Evolutionary conservation across 2,329 filamentous ascomycete species (phyloP).

Genomic region (Dothidotthia symphoricarpi): DNA sequence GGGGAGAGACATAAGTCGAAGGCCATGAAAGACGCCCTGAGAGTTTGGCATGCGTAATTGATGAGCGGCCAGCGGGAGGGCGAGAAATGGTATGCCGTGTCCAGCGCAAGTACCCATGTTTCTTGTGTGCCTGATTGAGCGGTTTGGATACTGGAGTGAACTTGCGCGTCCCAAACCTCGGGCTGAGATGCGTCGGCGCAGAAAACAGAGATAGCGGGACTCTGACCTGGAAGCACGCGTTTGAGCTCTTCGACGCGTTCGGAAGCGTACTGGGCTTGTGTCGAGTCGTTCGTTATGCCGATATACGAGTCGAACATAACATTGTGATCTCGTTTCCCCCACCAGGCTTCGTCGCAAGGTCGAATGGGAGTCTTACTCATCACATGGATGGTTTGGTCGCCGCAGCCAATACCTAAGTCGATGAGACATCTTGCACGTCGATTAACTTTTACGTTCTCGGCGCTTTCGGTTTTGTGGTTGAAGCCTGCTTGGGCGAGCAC

Average conservation of each 20-base stretch:
- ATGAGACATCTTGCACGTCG: constrained; percentile 37
- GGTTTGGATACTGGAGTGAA: constrained; percentile 15
- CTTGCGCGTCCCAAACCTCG: constrained; percentile 41
- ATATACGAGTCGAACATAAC: constrained; percentile 43
- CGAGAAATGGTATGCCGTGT: constrained; percentile 58
- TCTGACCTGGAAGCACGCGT: not conserved
- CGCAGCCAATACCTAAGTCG: constrained; percentile 60
- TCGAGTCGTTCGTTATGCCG: constrained; percentile 53
- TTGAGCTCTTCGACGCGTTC: constrained; percentile 11
- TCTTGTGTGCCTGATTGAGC: constrained; percentile 19
- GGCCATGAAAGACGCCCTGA: constrained; percentile 54
- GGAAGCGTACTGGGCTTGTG: constrained; percentile 46
- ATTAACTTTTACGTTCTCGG: not conserved
- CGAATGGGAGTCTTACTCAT: constrained; percentile 18
- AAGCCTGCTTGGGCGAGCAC: constrained; percentile 50
- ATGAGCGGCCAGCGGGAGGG: constrained; percentile 54
- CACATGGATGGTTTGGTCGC: constrained; percentile 56
- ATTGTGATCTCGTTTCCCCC: constrained; percentile 8
- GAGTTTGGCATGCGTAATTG: constrained; percentile 39
- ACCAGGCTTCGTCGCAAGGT: constrained; percentile 16
- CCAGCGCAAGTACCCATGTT: constrained; percentile 56
- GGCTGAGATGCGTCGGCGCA: constrained; percentile 53
- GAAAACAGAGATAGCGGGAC: constrained; percentile 43
- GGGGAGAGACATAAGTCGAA: constrained; percentile 53
- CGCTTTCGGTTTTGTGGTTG: constrained; percentile 3